A percentile compares a stretch with the other conserved stretches of the same genome.
These are phyloP conservation scores for Echria macrotheca DNA, from an alignment of 495 filamentous ascomycete genomes.

Conservation along the genomic window DNA sequence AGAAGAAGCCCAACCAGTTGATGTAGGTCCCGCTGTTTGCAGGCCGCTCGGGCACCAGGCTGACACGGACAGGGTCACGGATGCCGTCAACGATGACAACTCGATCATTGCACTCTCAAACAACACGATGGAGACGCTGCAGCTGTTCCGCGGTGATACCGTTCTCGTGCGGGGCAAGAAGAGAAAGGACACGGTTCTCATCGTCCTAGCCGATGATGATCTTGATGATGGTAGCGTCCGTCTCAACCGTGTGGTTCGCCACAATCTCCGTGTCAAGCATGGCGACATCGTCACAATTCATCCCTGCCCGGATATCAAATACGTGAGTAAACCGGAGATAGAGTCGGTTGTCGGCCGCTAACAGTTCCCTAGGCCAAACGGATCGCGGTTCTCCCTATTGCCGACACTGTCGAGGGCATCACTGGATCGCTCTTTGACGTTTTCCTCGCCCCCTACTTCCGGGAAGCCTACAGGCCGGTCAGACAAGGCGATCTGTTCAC, in stretches of 20 bases:
- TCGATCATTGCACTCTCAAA: conserved; percentile 97
- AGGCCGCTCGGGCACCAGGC: conserved; percentile 16
- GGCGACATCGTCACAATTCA: conserved; percentile 96
- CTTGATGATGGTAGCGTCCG: conserved; percentile 94
- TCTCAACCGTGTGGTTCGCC: conserved; percentile 95
- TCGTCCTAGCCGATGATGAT: conserved; percentile 95
- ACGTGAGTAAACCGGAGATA: conserved; percentile 52
- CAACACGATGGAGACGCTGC: conserved; percentile 97
- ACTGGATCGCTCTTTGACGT: conserved; percentile 98
- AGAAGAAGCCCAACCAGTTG: conserved; percentile 99
- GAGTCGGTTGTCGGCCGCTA: neutral
- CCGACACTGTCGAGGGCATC: conserved; percentile 94
- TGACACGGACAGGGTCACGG: conserved; percentile 71
- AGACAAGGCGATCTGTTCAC: conserved; percentile 97
- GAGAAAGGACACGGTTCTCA: conserved; percentile 97
- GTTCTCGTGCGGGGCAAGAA: conserved; percentile 99
- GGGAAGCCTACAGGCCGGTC: conserved; percentile 95
- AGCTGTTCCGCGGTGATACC: conserved; percentile 97
- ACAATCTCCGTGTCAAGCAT: conserved; percentile 97
- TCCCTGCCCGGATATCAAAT: conserved; percentile 99
- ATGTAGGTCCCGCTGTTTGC: conserved; percentile 56
- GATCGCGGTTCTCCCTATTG: conserved; percentile 96
- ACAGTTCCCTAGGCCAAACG: conserved; percentile 72
- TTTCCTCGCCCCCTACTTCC: conserved; percentile 98
- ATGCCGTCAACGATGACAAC: conserved; percentile 98